Evolutionary conservation across 2,329 filamentous ascomycete genomes (phyloP), one percentile per base, ranked within the genome.

Genomic region (Verticillium tricorpus): DNA sequence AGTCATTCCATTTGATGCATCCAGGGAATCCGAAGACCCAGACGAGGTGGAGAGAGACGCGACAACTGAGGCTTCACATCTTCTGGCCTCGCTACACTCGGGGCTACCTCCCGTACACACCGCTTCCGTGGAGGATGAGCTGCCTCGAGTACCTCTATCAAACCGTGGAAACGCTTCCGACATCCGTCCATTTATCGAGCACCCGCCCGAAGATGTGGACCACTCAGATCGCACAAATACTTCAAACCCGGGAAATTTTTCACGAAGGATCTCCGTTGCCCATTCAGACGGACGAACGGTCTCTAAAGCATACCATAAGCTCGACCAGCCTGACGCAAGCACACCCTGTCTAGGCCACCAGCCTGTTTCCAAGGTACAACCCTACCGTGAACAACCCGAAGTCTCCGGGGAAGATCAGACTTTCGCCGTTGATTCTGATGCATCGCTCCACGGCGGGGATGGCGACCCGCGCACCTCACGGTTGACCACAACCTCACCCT

Each of bases 401-500:
- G 15, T 31, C 14, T 32, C 54, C 22, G 25, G 40, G 3, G 11
- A 28, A 17, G 55, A 58, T 8, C 34, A 37, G 34, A 54, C 60
- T n/a, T 63, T 61, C 15, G 37, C 56, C 12, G 28, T 57, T 15
- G 55, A 35, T 34, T 63, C 60, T 2, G 63, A 65, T 54, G 35
- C 45, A 14, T 65, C 64, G 12, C 40, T 56, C 22, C 22, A 54
- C 7, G 35, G 60, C 8, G 63, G 58, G 7, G 40, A 22, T 3
- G 45, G 31, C 17, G 60, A 60, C n/a, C 17, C 34, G 9, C 54
- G 57, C 15, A 62, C 25, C 25, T 15, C 57, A 55, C 60, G 25
- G 28, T n/a, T 58, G 22, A 67, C 69, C 19, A 70, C 65, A 34
- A 69, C 62, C 7, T 71, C 73, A 17, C 64, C 69, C 14, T 61